phyloP scores from a whole-genome alignment of 2,329 filamentous ascomycete species.

The Capronia coronata region DNA sequence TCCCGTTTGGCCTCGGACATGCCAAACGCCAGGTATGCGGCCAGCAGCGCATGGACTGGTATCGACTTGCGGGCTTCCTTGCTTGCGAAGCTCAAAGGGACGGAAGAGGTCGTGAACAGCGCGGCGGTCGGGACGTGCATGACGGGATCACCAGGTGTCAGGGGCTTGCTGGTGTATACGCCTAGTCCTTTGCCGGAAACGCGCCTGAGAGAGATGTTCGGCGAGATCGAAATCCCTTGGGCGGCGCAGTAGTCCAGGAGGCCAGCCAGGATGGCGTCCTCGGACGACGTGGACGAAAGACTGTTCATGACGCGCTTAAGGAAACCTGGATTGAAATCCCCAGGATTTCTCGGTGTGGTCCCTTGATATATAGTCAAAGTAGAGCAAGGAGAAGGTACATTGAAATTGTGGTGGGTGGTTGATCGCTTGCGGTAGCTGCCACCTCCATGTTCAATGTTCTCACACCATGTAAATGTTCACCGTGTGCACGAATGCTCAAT shows the following conservation, averaged over 20 bases:
- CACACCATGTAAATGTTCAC: no score
- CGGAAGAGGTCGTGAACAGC: conserved; percentile 14
- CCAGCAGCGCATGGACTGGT: conserved; percentile 20
- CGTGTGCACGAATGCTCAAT: no score
- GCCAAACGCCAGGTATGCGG: conserved; percentile 21
- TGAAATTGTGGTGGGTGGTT: no score
- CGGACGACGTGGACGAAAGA: conserved; percentile 1
- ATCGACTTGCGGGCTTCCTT: conserved; percentile 9
- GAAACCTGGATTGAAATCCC: not conserved
- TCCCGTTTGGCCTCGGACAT: conserved; percentile 4
- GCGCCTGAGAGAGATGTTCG: conserved; percentile 4
- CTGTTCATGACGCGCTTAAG: not conserved
- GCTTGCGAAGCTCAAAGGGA: conserved; percentile 13
- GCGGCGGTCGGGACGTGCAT: conserved; percentile 16
- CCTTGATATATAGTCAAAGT: no score
- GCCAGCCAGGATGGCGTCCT: conserved; percentile 7
- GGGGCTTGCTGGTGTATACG: conserved; percentile 9
- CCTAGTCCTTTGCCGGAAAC: conserved; percentile 18
- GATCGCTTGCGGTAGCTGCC: no score
- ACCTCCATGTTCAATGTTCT: no score
- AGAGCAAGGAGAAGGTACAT: no score
- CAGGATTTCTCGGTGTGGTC: no score
- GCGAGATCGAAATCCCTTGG: conserved; percentile 12
- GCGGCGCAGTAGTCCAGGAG: conserved; percentile 13
- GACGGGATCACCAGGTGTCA: conserved; percentile 9